phyloP scores from a whole-genome alignment of 73 alveolate species.

The Uronychia setigera region DNA sequence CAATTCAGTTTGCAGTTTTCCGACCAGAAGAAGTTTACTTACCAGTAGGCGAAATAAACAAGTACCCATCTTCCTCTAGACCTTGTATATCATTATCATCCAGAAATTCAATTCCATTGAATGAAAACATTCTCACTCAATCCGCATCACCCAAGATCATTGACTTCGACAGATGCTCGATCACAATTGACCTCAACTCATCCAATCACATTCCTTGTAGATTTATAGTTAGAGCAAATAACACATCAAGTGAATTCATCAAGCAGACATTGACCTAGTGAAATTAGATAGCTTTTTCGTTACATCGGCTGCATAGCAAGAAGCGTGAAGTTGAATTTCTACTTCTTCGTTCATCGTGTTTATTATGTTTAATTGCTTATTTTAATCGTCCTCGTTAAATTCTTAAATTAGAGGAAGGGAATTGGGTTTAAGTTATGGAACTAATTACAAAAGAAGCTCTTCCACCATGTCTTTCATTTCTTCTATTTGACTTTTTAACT shows the following conservation, averaged over 20 bases:
- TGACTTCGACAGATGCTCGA: neutral
- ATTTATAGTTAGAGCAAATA: neutral
- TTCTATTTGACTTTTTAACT: constrained; percentile 42
- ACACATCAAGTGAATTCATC: too few species aligned
- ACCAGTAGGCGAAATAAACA: neutral
- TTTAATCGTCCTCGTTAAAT: too few species aligned
- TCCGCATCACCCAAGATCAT: neutral
- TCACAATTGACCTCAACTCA: neutral
- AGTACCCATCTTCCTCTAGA: neutral
- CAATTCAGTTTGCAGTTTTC: too few species aligned
- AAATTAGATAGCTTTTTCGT: too few species aligned
- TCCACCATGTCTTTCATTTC: constrained; percentile 64
- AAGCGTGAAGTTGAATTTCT: too few species aligned
- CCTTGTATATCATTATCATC: neutral
- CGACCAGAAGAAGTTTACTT: neutral
- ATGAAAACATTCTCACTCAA: neutral
- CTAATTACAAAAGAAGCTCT: constrained; percentile 48
- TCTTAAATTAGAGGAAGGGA: too few species aligned
- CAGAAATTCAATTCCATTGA: neutral
- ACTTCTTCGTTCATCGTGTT: too few species aligned
- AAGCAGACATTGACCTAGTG: too few species aligned
- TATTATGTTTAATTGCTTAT: too few species aligned
- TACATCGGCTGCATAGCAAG: too few species aligned
- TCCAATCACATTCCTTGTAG: neutral
- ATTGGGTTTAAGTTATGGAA: too few species aligned